phyloP scores from a whole-genome alignment of 306 rosid genomes.

The Cucurbita moschata region DNA sequence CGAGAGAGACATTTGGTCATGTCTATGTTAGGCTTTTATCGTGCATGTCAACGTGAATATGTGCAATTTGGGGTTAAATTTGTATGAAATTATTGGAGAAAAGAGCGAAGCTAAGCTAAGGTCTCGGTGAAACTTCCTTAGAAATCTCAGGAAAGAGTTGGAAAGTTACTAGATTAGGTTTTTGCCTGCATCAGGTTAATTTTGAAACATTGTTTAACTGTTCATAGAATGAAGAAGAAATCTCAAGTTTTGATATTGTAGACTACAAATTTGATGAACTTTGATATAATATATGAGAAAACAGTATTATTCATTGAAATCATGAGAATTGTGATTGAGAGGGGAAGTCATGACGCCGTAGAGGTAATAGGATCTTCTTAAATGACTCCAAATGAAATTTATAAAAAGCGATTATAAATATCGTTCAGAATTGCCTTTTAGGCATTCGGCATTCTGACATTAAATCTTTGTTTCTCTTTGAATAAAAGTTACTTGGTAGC shows the following conservation, averaged over 20 bases:
- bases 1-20: not conserved
- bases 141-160: not conserved
- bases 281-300: not conserved
- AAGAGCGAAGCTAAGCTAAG: not conserved
- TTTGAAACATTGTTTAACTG: not conserved
- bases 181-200: not conserved
- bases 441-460: not conserved
- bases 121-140: no score
- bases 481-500: not conserved
- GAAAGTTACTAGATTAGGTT: not conserved
- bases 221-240: not conserved
- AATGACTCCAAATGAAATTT: not conserved
- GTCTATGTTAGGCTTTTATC: not conserved
- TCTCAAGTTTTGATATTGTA: not conserved
- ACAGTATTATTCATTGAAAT: no score
- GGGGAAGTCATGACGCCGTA: not conserved
- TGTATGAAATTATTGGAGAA: not conserved
- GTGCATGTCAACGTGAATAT: not conserved
- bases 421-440: not conserved
- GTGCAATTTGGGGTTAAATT: not conserved
- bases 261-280: not conserved
- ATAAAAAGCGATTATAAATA: not conserved
- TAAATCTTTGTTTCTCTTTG: not conserved
- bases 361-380: not conserved
- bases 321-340: no score